phyloP scores from a whole-genome alignment of 1,139 yeast species.

The Hansenula anomala region DNA sequence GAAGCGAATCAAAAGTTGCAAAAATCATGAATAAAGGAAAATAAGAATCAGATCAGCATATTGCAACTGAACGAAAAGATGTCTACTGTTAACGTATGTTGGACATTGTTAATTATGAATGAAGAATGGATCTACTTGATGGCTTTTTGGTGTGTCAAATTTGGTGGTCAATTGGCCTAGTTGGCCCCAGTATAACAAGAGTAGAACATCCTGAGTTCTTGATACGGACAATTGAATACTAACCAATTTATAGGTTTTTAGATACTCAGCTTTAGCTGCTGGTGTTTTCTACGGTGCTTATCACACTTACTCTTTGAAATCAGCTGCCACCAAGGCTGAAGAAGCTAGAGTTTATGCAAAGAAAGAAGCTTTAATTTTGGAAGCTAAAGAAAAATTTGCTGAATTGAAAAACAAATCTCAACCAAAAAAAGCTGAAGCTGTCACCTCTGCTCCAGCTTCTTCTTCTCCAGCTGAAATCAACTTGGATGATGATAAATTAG shows the following conservation, averaged over 20 bases:
- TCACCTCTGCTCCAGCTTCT: constrained; percentile 24
- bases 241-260: constrained; percentile 49
- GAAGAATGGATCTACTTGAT: too few relatives aligned
- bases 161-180: neutral
- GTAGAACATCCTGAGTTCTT: too few relatives aligned
- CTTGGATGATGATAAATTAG: constrained; percentile 89
- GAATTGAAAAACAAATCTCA: constrained; percentile 47
- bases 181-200: neutral
- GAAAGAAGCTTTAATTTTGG: constrained; percentile 71
- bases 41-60: too few relatives aligned
- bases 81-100: constrained; percentile 43
- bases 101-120: too few relatives aligned
- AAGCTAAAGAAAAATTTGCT: constrained; percentile 87
- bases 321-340: constrained; percentile 52
- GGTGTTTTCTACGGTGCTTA: constrained; percentile 88
- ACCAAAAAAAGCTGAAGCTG: constrained; percentile 15
- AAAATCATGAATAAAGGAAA: too few relatives aligned
- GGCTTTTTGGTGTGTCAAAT: too few relatives aligned
- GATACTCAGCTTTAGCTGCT: constrained; percentile 89
- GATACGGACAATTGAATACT: too few relatives aligned
- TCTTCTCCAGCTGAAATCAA: constrained; percentile 43
- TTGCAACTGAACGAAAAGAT: constrained; percentile 22
- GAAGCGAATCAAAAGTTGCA: constrained; percentile 5
- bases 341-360: constrained; percentile 57
- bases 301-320: constrained; percentile 70